Base-by-base conservation (phyloP, 2,329 filamentous ascomycete genomes). In the Lecanicillium sp. region DNA sequence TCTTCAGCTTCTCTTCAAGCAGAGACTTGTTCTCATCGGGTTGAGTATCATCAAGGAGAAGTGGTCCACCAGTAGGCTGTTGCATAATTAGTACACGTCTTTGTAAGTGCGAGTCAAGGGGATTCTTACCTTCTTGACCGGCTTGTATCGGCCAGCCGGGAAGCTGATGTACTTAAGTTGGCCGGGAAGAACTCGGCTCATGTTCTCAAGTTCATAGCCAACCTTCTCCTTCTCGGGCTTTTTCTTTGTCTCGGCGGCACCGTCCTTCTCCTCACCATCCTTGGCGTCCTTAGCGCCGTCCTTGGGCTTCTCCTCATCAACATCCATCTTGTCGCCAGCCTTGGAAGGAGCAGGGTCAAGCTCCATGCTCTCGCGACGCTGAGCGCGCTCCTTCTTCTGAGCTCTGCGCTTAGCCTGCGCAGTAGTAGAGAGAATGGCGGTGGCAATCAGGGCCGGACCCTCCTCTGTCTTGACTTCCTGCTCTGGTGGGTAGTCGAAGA, bases 401-500 rank as follows among this genome's bases (percentile, higher is more conserved):
- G 91, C 91, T 58, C 93, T 83, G 59, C 94, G 87, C 74, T 95
- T 96, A 54, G 94, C 93, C 67, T 97, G 93, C 2, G 91, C 91
- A 2, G 93, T 98, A 4, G 94, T 98, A 2, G 91, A 97, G 15
- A 98, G 75, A 36, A 98, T 89, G 20, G 94, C 93, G 9, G 93
- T 96, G 57, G 94, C 93, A 56, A 98, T 88, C 67, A 95, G 82
- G 52, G 95, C 88, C 0, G 90, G 90, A 0, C 89, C 89, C 64
- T 97, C 91, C 61, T 97, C 91, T 1, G 87, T 71, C 77, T 97
- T 97, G 61, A 94, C 84, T 65, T 97, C 90, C 59, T 94, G 88
- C 68, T 97, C 91, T 1, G 93, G 94, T 27, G 93, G 93, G 62
- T 98, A 98, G 68, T 98, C 93, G 62, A 98, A 98, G 57, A 96